phyloP scores from a whole-genome alignment of 257 asterid genomes.

The Ligustrum vulgare region DNA sequence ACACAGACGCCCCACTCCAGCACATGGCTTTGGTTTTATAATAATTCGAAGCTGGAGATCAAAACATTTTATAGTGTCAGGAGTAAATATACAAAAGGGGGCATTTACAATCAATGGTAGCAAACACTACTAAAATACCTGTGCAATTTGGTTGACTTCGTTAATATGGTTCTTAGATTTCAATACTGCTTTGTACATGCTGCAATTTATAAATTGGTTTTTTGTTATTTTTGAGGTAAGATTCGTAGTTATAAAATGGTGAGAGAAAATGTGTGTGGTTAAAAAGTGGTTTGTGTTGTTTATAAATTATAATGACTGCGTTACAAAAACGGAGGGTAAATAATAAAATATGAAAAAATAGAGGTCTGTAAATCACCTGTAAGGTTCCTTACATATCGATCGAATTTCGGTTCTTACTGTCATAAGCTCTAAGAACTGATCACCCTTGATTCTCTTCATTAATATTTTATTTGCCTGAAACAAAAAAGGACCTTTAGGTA shows the following conservation, averaged over 20 bases:
- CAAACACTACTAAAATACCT: constrained; percentile 49
- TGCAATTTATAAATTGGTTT: too few species aligned
- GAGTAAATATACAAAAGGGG: constrained; percentile 2
- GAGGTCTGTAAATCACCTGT: constrained; percentile 52
- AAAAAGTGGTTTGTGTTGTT: too few species aligned
- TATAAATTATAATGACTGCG: too few species aligned
- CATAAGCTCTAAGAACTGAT: constrained; percentile 83
- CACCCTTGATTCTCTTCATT: constrained; percentile 73
- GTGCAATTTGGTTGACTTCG: constrained; percentile 83
- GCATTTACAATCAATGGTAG: constrained; percentile 4
- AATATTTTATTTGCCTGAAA: constrained; percentile 70
- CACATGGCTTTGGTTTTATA: constrained; percentile 78
- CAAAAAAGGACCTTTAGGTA: constrained; percentile 22
- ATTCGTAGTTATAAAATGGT: too few species aligned
- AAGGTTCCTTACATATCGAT: constrained; percentile 82
- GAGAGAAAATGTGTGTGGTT: too few species aligned
- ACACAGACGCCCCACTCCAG: constrained; percentile 84
- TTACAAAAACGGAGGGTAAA: too few species aligned
- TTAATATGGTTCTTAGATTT: constrained; percentile 1
- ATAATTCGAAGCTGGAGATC: constrained; percentile 73
- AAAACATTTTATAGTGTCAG: constrained; percentile 31
- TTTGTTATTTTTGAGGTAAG: too few species aligned
- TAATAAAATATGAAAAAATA: constrained; percentile 3
- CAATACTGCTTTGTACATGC: too few species aligned
- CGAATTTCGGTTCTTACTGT: constrained; percentile 68